phyloP scores from a whole-genome alignment of 768 basidiomycete species.

The Peribolospora baueri region DNA sequence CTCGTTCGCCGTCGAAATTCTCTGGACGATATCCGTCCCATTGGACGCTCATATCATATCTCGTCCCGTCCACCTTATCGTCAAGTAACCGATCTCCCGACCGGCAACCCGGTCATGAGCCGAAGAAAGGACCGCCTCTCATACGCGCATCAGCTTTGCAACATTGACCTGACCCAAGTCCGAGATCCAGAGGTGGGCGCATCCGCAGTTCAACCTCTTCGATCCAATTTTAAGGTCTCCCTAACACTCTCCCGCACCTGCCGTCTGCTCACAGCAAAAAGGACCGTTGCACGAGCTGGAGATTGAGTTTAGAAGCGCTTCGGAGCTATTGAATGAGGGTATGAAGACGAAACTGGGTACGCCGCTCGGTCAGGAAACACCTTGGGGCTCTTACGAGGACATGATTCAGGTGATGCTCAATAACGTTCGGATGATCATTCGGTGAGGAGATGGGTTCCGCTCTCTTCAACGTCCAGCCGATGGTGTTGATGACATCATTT shows the following conservation, averaged over 20 bases:
- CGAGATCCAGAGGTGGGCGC: conserved; percentile 22
- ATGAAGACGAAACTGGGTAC: conserved; percentile 32
- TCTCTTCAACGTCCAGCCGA: too few relatives aligned
- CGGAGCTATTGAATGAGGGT: conserved; percentile 45
- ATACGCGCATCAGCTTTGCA: conserved; percentile 80
- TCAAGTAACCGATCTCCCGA: background rate
- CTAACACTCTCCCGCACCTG: background rate
- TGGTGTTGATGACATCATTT: too few relatives aligned
- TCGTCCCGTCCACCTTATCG: background rate
- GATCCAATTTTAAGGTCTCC: background rate
- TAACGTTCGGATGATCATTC: conserved; percentile 64
- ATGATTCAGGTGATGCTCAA: conserved; percentile 80
- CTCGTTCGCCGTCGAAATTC: background rate
- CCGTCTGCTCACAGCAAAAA: background rate
- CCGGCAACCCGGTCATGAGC: background rate
- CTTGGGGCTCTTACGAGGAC: conserved; percentile 49
- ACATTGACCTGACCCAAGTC: conserved; percentile 84
- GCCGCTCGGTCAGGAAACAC: conserved; percentile 15
- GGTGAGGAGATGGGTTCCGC: conserved; percentile 13
- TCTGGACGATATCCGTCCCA: too few relatives aligned
- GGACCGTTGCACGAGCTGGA: conserved; percentile 54
- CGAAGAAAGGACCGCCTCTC: conserved; percentile 71
- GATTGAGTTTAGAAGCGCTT: conserved; percentile 49
- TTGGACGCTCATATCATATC: background rate
- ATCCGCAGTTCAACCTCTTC: background rate